phyloP scores from a whole-genome alignment of 192 early-diverging fungal species.

The Geranomyces variabilis region DNA sequence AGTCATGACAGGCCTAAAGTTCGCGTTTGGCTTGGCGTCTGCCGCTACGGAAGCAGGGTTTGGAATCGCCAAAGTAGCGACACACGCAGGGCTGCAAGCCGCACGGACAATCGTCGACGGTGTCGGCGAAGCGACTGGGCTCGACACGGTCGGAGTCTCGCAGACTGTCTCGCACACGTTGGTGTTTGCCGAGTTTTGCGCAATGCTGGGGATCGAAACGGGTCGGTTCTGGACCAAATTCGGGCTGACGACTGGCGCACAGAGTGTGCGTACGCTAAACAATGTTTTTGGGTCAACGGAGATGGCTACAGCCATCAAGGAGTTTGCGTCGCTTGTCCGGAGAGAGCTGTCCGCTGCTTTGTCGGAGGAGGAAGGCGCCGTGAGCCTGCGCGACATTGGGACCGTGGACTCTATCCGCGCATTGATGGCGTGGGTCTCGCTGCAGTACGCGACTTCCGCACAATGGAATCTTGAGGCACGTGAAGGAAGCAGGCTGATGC shows the following conservation, averaged over 20 bases:
- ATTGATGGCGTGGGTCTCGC: conserved; percentile 44
- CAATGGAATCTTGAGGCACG: conserved; percentile 23
- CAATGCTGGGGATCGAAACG: conserved; percentile 42
- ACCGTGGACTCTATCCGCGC: conserved; percentile 19
- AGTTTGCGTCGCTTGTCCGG: conserved; percentile 39
- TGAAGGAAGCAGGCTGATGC: not conserved
- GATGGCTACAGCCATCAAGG: conserved; percentile 29
- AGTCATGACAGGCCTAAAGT: conserved; percentile 9
- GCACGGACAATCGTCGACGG: conserved; percentile 39
- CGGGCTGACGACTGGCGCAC: conserved; percentile 32
- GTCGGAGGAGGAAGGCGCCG: conserved; percentile 5
- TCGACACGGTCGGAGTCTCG: conserved; percentile 36
- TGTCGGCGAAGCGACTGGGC: conserved; percentile 42
- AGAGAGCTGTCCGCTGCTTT: conserved; percentile 22
- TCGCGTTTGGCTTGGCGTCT: conserved; percentile 38
- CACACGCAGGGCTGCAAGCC: conserved; percentile 33
- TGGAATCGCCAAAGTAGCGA: conserved; percentile 42
- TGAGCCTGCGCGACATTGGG: conserved; percentile 23
- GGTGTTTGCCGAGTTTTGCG: conserved; percentile 44
- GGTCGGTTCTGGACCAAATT: conserved; percentile 49
- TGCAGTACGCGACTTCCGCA: conserved; percentile 37
- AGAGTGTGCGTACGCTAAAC: conserved; percentile 34
- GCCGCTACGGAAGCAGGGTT: conserved; percentile 41
- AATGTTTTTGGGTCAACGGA: conserved; percentile 51
- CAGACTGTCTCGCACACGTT: conserved; percentile 35